These are phyloP conservation scores for Boletus pseudopeckii DNA, from an alignment of 768 basidiomycete species.

Conservation along the genomic window DNA sequence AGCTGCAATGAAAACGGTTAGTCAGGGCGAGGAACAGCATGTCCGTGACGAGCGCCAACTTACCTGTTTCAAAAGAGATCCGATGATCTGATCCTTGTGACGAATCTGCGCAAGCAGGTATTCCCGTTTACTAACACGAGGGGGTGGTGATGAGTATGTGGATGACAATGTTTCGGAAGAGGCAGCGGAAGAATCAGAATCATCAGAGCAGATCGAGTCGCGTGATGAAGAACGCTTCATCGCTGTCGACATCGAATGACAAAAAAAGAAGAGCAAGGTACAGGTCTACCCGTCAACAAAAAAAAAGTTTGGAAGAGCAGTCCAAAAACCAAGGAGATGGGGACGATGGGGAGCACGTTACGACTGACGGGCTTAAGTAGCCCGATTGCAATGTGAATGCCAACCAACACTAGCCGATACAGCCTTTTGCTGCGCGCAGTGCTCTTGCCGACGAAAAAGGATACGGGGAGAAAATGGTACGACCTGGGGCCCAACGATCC, in stretches of 20 bases:
- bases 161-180: conserved; percentile 40
- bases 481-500: background rate
- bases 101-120: conserved; percentile 81
- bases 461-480: background rate
- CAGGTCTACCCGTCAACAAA: background rate
- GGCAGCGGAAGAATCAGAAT: conserved; percentile 28
- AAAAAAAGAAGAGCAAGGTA: background rate
- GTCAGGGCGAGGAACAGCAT: background rate
- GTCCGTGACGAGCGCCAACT: conserved; percentile 5
- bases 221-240: conserved; percentile 20
- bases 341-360: background rate
- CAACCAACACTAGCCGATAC: background rate
- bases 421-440: conserved; percentile 15
- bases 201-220: conserved; percentile 19
- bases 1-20: conserved; percentile 26
- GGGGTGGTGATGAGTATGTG: conserved; percentile 26
- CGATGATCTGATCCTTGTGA: conserved; percentile 86
- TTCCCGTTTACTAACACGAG: conserved; percentile 68
- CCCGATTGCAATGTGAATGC: background rate
- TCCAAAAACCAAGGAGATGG: background rate
- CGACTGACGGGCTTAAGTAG: conserved; percentile 20
- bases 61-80: conserved; percentile 80
- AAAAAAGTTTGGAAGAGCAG: background rate
- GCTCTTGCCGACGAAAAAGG: conserved; percentile 10
- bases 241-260: background rate